Percentiles rank a stretch among this genome's conserved stretches.
These are phyloP conservation scores for Sutorius australiensis DNA, from an alignment of 768 basidiomycete genomes.

Conservation along the genomic window DNA sequence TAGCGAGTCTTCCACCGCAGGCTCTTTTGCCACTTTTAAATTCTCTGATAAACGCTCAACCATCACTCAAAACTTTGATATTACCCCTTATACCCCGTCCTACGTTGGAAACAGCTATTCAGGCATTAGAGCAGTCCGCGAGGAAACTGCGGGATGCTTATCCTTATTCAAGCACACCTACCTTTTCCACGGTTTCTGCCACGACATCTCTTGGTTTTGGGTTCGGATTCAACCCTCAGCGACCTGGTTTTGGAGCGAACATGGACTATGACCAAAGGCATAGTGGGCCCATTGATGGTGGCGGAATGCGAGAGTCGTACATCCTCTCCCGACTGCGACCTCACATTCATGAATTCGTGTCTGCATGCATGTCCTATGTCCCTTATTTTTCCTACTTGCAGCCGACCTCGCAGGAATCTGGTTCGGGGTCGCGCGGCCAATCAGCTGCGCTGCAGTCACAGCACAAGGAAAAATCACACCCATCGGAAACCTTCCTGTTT, in stretches of 20 bases:
- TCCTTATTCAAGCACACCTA: conserved; percentile 63
- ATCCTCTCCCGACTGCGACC: conserved; percentile 70
- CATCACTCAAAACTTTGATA: conserved; percentile 65
- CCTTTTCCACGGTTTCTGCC: conserved; percentile 30
- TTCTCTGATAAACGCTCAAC: conserved; percentile 63
- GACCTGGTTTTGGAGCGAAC: conserved; percentile 32
- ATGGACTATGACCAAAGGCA: conserved; percentile 27
- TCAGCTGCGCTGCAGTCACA: conserved; percentile 45
- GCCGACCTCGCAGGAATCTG: conserved; percentile 17
- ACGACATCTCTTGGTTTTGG: conserved; percentile 35
- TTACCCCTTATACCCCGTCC: conserved; percentile 83
- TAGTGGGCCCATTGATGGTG: conserved; percentile 28
- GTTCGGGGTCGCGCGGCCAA: conserved; percentile 36
- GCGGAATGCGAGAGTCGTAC: conserved; percentile 79
- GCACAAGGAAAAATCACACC: conserved; percentile 65
- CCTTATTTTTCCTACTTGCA: conserved; percentile 73
- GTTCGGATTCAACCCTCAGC: conserved; percentile 22
- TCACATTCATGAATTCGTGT: conserved; percentile 71
- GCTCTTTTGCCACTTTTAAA: conserved; percentile 71
- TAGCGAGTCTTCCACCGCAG: conserved; percentile 77
- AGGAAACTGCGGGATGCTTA: conserved; percentile 78
- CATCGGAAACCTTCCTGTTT: conserved; percentile 70
- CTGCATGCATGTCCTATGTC: conserved; percentile 75
- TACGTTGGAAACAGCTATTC: conserved; percentile 67
- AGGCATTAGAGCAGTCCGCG: conserved; percentile 63